These are phyloP conservation scores for Yarrowia hollandica DNA, from an alignment of 805 yeast genomes.

Conservation along the genomic window DNA sequence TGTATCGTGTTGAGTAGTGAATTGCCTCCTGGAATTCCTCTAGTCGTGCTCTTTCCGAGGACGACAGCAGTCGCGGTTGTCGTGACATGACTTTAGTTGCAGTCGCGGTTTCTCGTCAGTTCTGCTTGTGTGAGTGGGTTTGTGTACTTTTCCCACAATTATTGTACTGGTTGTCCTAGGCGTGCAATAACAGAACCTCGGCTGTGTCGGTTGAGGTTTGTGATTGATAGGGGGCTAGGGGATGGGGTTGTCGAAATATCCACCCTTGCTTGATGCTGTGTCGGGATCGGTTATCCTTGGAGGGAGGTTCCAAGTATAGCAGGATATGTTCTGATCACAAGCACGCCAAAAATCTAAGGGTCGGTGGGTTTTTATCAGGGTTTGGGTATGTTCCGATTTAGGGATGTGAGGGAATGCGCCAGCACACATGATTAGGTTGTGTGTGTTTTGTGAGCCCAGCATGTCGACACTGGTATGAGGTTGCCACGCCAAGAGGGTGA, in stretches of 20 bases:
- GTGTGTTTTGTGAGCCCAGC: not conserved
- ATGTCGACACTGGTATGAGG: not conserved
- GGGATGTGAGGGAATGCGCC: slow-evolving; percentile 20
- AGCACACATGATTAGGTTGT: slow-evolving; percentile 17
- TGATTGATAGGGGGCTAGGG: not conserved
- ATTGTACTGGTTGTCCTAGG: not conserved
- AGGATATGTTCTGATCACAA: slow-evolving; percentile 19
- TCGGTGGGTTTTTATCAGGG: slow-evolving; percentile 21
- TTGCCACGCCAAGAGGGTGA: not conserved
- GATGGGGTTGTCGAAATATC: not conserved
- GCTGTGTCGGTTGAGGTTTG: not conserved
- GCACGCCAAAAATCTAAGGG: slow-evolving; percentile 22
- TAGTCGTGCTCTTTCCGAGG: slow-evolving; percentile 79
- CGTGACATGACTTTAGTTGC: slow-evolving; percentile 4
- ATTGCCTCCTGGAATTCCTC: slow-evolving; percentile 91
- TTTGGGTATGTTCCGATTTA: not conserved
- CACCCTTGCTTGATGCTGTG: not conserved
- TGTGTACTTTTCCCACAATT: not conserved
- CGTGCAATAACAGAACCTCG: not conserved
- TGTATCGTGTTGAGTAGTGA: slow-evolving; percentile 90
- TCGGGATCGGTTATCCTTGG: slow-evolving; percentile 2
- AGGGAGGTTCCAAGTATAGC: slow-evolving; percentile 5
- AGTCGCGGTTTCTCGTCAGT: not conserved
- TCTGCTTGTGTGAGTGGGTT: not conserved
- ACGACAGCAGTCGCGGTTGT: slow-evolving; percentile 65